These are phyloP conservation scores for Chlorencoelia australis DNA, from an alignment of 2,329 filamentous ascomycete species.

Conservation along the genomic window DNA sequence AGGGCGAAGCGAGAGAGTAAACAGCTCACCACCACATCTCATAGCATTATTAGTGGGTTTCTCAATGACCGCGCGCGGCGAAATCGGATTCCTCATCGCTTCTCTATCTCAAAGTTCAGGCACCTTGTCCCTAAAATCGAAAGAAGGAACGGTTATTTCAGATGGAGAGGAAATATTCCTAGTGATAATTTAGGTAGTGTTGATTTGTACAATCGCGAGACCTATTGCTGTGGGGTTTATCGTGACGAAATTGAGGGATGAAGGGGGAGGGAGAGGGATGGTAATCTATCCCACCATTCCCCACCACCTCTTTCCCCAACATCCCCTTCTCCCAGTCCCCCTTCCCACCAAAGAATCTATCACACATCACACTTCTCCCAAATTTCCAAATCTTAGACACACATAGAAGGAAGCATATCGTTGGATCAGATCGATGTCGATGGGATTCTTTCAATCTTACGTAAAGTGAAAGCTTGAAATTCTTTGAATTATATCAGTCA, in stretches of 20 bases:
- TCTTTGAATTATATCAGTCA: no score
- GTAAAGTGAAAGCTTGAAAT: no score
- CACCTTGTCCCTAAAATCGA: slow-evolving; percentile 11
- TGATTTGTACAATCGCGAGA: slow-evolving; percentile 43
- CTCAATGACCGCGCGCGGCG: slow-evolving; percentile 68
- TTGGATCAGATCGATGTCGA: no score
- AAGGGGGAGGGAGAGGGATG: no score
- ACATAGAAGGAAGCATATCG: no score
- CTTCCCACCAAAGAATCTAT: no score
- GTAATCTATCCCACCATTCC: no score
- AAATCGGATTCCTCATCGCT: slow-evolving; percentile 70
- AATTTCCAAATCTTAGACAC: no score
- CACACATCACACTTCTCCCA: no score
- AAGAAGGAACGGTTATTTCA: slow-evolving; percentile 1
- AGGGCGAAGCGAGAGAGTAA: slow-evolving; percentile 3
- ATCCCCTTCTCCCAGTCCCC: no score
- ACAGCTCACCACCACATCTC: slow-evolving; percentile 13
- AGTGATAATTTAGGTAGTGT: slow-evolving; percentile 45
- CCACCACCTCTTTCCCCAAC: no score
- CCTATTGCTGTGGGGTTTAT: slow-evolving; percentile 39
- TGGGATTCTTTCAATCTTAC: no score
- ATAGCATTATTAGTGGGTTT: slow-evolving; percentile 13
- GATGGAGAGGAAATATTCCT: slow-evolving; percentile 35
- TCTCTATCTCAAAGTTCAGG: slow-evolving; percentile 50
- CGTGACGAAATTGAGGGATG: slow-evolving; percentile 31